Evolutionary conservation across 2,329 filamentous ascomycete species (phyloP).

Genomic region (Penicillium fuscoglaucum): DNA sequence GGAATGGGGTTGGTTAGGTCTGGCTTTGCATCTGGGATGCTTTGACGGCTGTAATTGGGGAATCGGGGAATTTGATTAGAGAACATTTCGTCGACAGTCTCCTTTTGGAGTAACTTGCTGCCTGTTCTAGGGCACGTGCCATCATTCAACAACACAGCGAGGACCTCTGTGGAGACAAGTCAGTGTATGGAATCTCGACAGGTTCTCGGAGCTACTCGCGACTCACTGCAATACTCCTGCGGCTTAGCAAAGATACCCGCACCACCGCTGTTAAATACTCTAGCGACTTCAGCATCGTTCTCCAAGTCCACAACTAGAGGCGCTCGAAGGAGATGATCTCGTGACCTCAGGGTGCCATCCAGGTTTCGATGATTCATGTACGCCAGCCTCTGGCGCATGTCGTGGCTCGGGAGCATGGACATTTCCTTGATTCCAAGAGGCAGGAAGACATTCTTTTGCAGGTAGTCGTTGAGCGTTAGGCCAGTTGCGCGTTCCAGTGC

Average conservation of each 20-base stretch:
- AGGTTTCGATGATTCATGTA: slow-evolving; percentile 57
- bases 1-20: slow-evolving; percentile 50
- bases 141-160: slow-evolving; percentile 64
- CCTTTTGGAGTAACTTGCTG: slow-evolving; percentile 53
- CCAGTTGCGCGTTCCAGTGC: slow-evolving; percentile 50
- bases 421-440: slow-evolving; percentile 53
- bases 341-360: slow-evolving; percentile 43
- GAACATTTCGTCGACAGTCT: slow-evolving; percentile 65
- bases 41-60: slow-evolving; percentile 53
- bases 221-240: slow-evolving; percentile 56
- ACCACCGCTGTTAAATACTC: slow-evolving; percentile 60
- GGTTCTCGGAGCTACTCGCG: background rate
- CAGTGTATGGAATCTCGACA: background rate
- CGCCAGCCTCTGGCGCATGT: slow-evolving; percentile 57
- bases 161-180: slow-evolving; percentile 48
- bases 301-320: slow-evolving; percentile 45
- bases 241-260: slow-evolving; percentile 62
- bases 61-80: slow-evolving; percentile 60
- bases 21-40: slow-evolving; percentile 50
- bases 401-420: slow-evolving; percentile 57
- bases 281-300: slow-evolving; percentile 44
- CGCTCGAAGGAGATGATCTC: slow-evolving; percentile 54
- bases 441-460: slow-evolving; percentile 50
- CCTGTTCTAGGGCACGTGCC: slow-evolving; percentile 61
- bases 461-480: slow-evolving; percentile 50